These are phyloP conservation scores for Sporothrix protearum DNA, from an alignment of 2,329 filamentous ascomycete genomes.

Conservation along the genomic window DNA sequence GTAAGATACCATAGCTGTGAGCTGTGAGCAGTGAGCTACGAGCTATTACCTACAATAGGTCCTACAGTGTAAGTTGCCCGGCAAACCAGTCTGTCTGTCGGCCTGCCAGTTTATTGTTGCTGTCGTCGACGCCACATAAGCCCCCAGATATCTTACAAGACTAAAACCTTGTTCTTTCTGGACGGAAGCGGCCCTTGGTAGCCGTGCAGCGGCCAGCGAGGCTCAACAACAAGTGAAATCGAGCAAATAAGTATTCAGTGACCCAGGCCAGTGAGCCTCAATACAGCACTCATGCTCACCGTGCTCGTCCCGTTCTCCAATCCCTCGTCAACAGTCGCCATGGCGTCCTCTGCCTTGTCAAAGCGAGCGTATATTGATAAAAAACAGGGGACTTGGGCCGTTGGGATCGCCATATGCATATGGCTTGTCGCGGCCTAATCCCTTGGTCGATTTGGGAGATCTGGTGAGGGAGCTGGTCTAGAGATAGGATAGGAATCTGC, in stretches of 20 bases:
- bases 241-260: not conserved
- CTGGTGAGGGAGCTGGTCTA: not conserved
- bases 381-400: not conserved
- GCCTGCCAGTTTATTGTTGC: not conserved
- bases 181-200: conserved; percentile 2
- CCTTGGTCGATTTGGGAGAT: not conserved
- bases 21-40: no score
- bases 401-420: not conserved
- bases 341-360: not conserved
- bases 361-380: not conserved
- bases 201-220: conserved; percentile 5
- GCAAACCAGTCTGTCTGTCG: not conserved
- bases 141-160: not conserved
- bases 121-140: not conserved
- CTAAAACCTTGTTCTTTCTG: not conserved
- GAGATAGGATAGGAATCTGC: not conserved
- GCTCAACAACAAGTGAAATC: not conserved
- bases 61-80: no score
- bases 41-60: no score
- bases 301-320: not conserved
- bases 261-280: not conserved
- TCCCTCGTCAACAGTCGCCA: not conserved
- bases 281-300: not conserved
- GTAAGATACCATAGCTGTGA: not conserved
- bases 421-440: not conserved